phyloP scores from a whole-genome alignment of 108 stramenopile species.

The Cyclostephanos tholiformis region DNA sequence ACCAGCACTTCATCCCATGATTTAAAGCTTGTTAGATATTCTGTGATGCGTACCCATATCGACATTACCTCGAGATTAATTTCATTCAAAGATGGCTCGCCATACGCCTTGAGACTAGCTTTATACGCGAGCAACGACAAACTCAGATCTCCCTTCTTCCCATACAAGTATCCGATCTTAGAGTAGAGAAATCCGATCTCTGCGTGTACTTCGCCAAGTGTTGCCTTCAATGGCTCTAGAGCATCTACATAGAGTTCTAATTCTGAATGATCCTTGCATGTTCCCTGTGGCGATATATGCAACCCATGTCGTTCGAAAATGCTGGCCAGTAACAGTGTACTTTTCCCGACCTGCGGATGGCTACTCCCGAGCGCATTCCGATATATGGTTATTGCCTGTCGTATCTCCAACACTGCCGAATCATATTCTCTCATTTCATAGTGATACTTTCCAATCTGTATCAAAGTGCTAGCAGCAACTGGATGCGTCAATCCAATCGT shows the following conservation, averaged over 20 bases:
- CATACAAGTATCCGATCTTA: constrained; percentile 45
- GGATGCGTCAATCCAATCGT: constrained; percentile 38
- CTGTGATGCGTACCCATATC: constrained; percentile 44
- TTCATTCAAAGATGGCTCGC: constrained; percentile 29
- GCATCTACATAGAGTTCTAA: constrained; percentile 48
- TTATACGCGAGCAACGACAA: constrained; percentile 38
- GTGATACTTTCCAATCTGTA: constrained; percentile 42
- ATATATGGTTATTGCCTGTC: constrained; percentile 26
- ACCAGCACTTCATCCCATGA: constrained; percentile 34
- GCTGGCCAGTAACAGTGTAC: constrained; percentile 31
- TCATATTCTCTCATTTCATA: constrained; percentile 48
- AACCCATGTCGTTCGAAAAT: constrained; percentile 42
- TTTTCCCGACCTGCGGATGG: constrained; percentile 44
- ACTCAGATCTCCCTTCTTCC: constrained; percentile 32
- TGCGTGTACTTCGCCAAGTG: constrained; percentile 28
- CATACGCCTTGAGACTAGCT: constrained; percentile 39
- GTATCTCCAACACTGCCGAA: constrained; percentile 38
- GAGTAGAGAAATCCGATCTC: constrained; percentile 39
- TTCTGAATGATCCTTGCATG: constrained; percentile 30
- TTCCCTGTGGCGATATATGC: constrained; percentile 29
- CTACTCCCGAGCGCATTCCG: constrained; percentile 35
- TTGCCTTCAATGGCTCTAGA: constrained; percentile 41
- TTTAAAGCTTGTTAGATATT: constrained; percentile 22
- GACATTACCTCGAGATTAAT: constrained; percentile 29
- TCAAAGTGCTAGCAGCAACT: constrained; percentile 35